A percentile compares a stretch with the other conserved stretches of the same genome.
Evolutionary conservation across 2,329 filamentous ascomycete species (phyloP).

Genomic region (Clarireedia sp.): DNA sequence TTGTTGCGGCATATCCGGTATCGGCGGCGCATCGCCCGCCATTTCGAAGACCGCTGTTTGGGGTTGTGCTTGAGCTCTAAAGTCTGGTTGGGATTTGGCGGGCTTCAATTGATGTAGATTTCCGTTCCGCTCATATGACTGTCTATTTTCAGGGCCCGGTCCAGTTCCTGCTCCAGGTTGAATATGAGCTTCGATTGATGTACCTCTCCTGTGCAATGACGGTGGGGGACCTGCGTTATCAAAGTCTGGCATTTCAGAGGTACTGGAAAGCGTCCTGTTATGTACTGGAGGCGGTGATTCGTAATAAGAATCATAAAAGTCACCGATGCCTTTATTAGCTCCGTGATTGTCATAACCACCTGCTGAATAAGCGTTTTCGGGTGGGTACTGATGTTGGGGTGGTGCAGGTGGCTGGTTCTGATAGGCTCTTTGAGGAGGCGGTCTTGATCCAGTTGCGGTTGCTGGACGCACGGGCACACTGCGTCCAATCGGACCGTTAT

Average conservation of each 20-base stretch:
- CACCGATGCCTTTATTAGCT: slow-evolving; percentile 36
- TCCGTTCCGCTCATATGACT: slow-evolving; percentile 30
- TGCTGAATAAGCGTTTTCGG: slow-evolving; percentile 9
- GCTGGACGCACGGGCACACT: slow-evolving; percentile 45
- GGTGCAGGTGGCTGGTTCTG: slow-evolving; percentile 32
- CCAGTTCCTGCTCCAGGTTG: slow-evolving; percentile 11
- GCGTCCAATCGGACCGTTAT: slow-evolving; percentile 38
- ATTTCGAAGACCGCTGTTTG: slow-evolving; percentile 69
- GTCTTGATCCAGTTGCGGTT: slow-evolving; percentile 45
- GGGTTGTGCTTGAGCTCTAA: slow-evolving; percentile 41
- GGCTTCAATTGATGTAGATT: slow-evolving; percentile 40
- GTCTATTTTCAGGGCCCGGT: neutral
- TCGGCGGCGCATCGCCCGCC: slow-evolving; percentile 51
- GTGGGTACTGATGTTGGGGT: slow-evolving; percentile 13
- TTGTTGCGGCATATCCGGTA: slow-evolving; percentile 36
- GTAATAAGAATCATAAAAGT: slow-evolving; percentile 50
- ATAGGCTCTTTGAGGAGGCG: slow-evolving; percentile 46
- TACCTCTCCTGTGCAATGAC: slow-evolving; percentile 18
- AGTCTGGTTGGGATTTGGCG: slow-evolving; percentile 60
- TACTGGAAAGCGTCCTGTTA: slow-evolving; percentile 17
- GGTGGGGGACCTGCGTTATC: slow-evolving; percentile 15
- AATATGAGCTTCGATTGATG: slow-evolving; percentile 26
- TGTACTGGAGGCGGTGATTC: slow-evolving; percentile 22
- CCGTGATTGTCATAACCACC: slow-evolving; percentile 22
- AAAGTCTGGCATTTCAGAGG: slow-evolving; percentile 28